Evolutionary conservation across 2,329 filamentous ascomycete genomes (phyloP).

Genomic region (Penicillium thymicola): DNA sequence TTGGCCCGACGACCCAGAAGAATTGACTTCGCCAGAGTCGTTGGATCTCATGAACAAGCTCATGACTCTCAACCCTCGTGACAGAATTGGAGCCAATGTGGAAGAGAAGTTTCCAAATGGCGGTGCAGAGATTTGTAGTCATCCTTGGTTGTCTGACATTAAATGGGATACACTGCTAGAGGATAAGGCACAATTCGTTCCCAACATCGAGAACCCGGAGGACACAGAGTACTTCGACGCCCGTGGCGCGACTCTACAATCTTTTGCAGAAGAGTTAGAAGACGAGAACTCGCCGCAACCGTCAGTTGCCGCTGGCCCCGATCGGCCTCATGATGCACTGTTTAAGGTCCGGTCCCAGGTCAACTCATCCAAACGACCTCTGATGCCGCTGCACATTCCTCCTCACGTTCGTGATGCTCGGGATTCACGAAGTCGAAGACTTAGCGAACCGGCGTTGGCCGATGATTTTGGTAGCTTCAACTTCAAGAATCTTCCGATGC

Average conservation of each 20-base stretch:
- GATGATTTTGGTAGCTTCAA: slow-evolving; percentile 97
- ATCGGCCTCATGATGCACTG: slow-evolving; percentile 90
- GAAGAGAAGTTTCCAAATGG: slow-evolving; percentile 79
- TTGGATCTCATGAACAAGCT: slow-evolving; percentile 93
- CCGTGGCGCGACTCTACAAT: slow-evolving; percentile 84
- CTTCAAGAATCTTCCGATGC: slow-evolving; percentile 93
- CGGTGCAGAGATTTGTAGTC: slow-evolving; percentile 84
- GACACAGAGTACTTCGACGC: slow-evolving; percentile 98
- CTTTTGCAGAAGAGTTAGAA: slow-evolving; percentile 91
- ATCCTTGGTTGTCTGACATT: slow-evolving; percentile 82
- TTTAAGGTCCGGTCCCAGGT: slow-evolving; percentile 85
- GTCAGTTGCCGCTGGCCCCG: slow-evolving; percentile 64
- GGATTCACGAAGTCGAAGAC: slow-evolving; percentile 77
- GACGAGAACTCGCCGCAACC: slow-evolving; percentile 76
- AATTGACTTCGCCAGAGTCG: slow-evolving; percentile 77
- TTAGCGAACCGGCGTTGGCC: slow-evolving; percentile 82
- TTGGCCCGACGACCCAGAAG: slow-evolving; percentile 82
- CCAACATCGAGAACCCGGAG: slow-evolving; percentile 86
- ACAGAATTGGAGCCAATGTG: slow-evolving; percentile 80
- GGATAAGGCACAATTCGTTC: slow-evolving; percentile 93
- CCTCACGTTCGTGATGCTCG: slow-evolving; percentile 92
- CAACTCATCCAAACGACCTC: slow-evolving; percentile 79
- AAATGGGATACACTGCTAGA: slow-evolving; percentile 91
- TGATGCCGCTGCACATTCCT: slow-evolving; percentile 95
- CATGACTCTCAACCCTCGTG: slow-evolving; percentile 76